These are phyloP conservation scores for Penicillium arizonense DNA, from an alignment of 495 filamentous ascomycete genomes.

Conservation along the genomic window DNA sequence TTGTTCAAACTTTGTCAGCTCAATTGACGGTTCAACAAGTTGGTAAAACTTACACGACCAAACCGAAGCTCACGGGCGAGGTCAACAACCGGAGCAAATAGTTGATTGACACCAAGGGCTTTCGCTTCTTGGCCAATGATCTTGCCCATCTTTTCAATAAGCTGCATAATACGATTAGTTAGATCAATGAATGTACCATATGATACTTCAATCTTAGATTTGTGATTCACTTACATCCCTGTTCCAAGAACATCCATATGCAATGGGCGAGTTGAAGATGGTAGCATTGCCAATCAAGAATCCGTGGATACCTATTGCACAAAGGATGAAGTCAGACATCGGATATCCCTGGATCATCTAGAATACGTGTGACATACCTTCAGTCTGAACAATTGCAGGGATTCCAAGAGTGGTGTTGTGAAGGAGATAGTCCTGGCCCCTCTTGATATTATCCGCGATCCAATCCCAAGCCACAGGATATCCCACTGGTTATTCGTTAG, in stretches of 20 bases:
- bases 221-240: conserved; percentile 30
- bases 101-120: conserved; percentile 64
- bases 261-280: conserved; percentile 74
- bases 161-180: conserved; percentile 16
- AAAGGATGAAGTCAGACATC: background rate
- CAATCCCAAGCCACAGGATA: conserved; percentile 61
- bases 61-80: conserved; percentile 65
- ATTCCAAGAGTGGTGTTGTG: conserved; percentile 65
- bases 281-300: conserved; percentile 69
- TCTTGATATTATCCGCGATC: conserved; percentile 58
- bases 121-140: conserved; percentile 60
- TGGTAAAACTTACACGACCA: conserved; percentile 45
- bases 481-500: conserved; percentile 46
- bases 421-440: conserved; percentile 61
- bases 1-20: conserved; percentile 3
- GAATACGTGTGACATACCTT: conserved; percentile 37
- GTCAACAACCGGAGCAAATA: conserved; percentile 67
- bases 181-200: background rate
- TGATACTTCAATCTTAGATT: background rate
- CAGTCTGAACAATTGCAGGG: conserved; percentile 67
- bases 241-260: conserved; percentile 65
- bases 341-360: background rate
- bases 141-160: conserved; percentile 59
- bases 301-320: conserved; percentile 55
- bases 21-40: too few species aligned